phyloP scores from a whole-genome alignment of 257 asterid genomes.

The Thymus quinquecostatus region DNA sequence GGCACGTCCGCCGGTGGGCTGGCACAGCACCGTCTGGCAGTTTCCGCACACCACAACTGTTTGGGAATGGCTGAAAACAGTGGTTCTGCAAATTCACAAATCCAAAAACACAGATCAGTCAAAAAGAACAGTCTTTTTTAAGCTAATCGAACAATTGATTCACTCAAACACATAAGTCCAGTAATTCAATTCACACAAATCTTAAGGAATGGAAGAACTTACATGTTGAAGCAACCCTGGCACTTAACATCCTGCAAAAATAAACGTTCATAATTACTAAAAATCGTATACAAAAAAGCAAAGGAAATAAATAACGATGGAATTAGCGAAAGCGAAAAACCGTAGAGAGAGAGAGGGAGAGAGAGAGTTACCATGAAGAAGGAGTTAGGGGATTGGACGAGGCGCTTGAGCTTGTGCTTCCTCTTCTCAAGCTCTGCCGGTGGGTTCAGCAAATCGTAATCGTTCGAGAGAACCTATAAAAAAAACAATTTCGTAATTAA shows the following conservation, averaged over 20 bases:
- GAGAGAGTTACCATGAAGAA: constrained; percentile 21
- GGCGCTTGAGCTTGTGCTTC: constrained; percentile 79
- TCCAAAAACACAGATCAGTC: not conserved
- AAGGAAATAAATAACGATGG: not conserved
- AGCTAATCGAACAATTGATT: not conserved
- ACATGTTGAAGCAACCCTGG: constrained; percentile 76
- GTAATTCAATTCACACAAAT: not conserved
- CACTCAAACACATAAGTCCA: not conserved
- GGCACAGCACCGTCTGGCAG: constrained; percentile 34
- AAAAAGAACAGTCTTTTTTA: not conserved
- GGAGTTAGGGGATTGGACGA: constrained; percentile 28
- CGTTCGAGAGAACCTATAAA: constrained; percentile 57
- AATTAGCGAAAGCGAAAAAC: not conserved
- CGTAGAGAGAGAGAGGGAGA: no score
- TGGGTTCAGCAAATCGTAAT: constrained; percentile 62
- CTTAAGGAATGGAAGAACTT: constrained; percentile 1
- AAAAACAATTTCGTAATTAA: not conserved
- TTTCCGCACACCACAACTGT: constrained; percentile 42
- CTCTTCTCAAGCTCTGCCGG: constrained; percentile 73
- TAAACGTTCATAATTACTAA: not conserved
- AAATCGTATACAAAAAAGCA: not conserved
- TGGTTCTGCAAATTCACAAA: constrained; percentile 19
- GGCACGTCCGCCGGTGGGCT: constrained; percentile 43
- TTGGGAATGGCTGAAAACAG: constrained; percentile 32
- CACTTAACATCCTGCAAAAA: constrained; percentile 47